phyloP scores from a whole-genome alignment of 1,284 basidiomycete genomes.

The Trichosporon sp. region DNA sequence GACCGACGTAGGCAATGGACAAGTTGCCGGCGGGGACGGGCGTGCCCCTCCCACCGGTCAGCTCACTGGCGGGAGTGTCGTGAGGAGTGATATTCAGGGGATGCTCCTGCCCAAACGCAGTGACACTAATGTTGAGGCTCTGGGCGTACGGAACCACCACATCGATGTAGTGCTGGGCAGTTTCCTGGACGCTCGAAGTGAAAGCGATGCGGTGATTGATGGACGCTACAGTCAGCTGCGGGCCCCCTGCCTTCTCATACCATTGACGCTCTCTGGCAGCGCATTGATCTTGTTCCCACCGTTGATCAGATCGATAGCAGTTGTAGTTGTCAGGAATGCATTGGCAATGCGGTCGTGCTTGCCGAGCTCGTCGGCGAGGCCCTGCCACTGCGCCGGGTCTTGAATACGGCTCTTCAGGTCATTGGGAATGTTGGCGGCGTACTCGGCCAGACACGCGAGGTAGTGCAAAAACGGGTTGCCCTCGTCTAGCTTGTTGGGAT shows the following conservation, averaged over 20 bases:
- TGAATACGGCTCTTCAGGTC: conserved; percentile 44
- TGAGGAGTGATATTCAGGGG: not conserved
- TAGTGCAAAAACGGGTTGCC: conserved; percentile 56
- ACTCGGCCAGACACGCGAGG: conserved; percentile 58
- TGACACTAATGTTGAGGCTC: conserved; percentile 52
- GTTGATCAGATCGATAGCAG: conserved; percentile 50
- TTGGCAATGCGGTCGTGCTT: conserved; percentile 38
- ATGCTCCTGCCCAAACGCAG: conserved; percentile 36
- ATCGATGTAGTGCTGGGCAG: conserved; percentile 48
- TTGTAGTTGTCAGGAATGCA: conserved; percentile 51
- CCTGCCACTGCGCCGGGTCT: conserved; percentile 52
- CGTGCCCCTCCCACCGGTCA: not conserved
- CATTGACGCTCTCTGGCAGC: conserved; percentile 43
- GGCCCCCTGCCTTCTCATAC: not conserved
- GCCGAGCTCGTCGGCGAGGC: conserved; percentile 52
- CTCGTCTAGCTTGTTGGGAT: conserved; percentile 43
- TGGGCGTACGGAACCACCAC: conserved; percentile 54
- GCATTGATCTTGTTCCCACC: conserved; percentile 57
- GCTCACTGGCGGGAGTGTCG: not conserved
- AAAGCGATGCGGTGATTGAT: conserved; percentile 60
- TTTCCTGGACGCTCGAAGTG: conserved; percentile 55
- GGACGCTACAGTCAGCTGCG: conserved; percentile 35
- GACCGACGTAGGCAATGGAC: conserved; percentile 22
- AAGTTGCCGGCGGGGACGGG: conserved; percentile 21
- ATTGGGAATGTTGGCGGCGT: conserved; percentile 52